Percentiles rank a stretch among this genome's conserved stretches.
Conservation (phyloP, 257 asterid species). For the Solanum gracilifrons region DNA sequence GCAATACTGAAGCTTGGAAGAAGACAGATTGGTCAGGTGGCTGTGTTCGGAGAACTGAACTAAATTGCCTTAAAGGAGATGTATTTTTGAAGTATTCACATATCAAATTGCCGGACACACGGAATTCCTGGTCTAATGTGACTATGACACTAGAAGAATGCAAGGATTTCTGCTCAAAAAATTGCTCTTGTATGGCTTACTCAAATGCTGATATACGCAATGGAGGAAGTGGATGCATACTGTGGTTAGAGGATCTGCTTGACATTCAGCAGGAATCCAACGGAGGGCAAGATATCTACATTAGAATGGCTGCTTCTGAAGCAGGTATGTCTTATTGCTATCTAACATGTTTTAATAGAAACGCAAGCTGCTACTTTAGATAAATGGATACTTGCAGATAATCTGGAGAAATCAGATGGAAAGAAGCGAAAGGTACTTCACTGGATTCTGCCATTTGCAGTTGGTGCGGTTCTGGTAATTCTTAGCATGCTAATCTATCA, state of each 20-base stretch:
- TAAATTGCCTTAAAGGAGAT: slow-evolving; percentile 1
- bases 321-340: background rate
- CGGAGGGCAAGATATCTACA: slow-evolving; percentile 18
- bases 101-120: slow-evolving; percentile 20
- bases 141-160: slow-evolving; percentile 9
- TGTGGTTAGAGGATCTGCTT: slow-evolving; percentile 21
- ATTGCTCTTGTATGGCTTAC: slow-evolving; percentile 30
- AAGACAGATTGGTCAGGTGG: slow-evolving; percentile 19
- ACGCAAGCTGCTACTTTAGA: fast-evolving
- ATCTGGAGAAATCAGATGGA: background rate
- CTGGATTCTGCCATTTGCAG: background rate
- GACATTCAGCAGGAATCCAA: slow-evolving; percentile 3
- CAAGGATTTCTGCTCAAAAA: slow-evolving; percentile 11
- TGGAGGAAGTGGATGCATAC: slow-evolving; percentile 21
- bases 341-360: no score
- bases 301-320: slow-evolving; percentile 16
- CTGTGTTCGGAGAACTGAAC: slow-evolving; percentile 8
- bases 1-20: slow-evolving; percentile 8
- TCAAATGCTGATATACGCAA: slow-evolving; percentile 3
- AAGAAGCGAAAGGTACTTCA: background rate
- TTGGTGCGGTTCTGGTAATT: background rate
- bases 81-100: background rate
- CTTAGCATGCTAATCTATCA: background rate
- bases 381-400: background rate
- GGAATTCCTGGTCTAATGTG: background rate